These are phyloP conservation scores for Beta macrorhiza DNA, from an alignment of 179 eudicot genomes.

Conservation along the genomic window DNA sequence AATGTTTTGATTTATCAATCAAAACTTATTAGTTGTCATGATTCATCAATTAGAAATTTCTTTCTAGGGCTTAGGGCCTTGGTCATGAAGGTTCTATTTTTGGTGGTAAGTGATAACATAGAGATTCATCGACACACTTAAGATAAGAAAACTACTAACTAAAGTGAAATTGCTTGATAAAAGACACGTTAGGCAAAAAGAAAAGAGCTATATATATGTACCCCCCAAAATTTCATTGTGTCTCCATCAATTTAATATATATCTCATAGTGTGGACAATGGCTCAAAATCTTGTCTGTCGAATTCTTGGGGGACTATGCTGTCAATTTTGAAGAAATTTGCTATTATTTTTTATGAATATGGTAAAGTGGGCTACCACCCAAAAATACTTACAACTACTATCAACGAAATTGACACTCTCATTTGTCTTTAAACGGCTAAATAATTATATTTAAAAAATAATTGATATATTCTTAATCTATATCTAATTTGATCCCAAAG, in stretches of 20 bases:
- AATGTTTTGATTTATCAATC: too few relatives aligned
- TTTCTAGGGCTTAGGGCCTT: slow-evolving; percentile 14
- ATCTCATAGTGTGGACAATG: slow-evolving; percentile 19
- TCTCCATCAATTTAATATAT: slow-evolving; percentile 17
- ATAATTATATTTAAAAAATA: slow-evolving; percentile 10
- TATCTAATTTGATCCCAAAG: neutral
- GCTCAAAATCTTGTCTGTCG: neutral
- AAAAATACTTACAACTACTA: slow-evolving; percentile 17
- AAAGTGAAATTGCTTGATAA: slow-evolving; percentile 25
- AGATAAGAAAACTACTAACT: slow-evolving; percentile 38
- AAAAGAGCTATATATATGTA: neutral
- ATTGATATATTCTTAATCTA: too few relatives aligned
- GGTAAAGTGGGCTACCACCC: slow-evolving; percentile 20
- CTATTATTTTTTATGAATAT: slow-evolving; percentile 3
- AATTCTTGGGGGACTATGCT: slow-evolving; percentile 15
- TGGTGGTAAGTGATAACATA: slow-evolving; percentile 36
- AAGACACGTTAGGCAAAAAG: slow-evolving; percentile 35
- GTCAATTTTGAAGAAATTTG: slow-evolving; percentile 23
- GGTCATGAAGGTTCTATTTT: slow-evolving; percentile 12
- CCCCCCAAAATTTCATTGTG: slow-evolving; percentile 19
- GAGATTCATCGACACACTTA: slow-evolving; percentile 16
- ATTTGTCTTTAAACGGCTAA: slow-evolving; percentile 33
- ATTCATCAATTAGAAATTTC: neutral
- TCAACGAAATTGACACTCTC: slow-evolving; percentile 24
- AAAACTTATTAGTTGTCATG: neutral